Evolutionary conservation across 2,329 filamentous ascomycete species (phyloP).

Genomic region (Torrubiella hemipterigena): DNA sequence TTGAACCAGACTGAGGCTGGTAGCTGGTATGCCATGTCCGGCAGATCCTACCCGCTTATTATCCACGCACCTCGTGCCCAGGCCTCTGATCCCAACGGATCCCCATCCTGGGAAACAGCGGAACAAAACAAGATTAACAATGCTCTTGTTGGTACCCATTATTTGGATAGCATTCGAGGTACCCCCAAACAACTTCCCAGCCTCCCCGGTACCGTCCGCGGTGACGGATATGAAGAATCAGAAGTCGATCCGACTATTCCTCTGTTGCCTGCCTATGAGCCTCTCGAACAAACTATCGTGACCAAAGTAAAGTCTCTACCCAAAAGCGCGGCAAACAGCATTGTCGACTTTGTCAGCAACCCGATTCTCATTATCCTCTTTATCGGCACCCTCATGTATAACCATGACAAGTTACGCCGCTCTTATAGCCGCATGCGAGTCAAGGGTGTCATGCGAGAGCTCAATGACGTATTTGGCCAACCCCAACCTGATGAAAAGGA

Average conservation of each 20-base stretch:
- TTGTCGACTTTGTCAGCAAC: conserved; percentile 44
- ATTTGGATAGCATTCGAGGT: conserved; percentile 31
- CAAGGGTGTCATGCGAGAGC: conserved; percentile 9
- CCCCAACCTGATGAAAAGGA: conserved; percentile 2
- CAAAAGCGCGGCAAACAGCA: conserved; percentile 33
- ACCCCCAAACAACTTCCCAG: conserved; percentile 22
- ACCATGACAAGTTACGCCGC: conserved; percentile 32
- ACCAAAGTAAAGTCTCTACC: conserved; percentile 39
- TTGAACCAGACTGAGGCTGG: conserved; percentile 79
- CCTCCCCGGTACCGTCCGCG: conserved; percentile 21
- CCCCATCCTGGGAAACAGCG: conserved; percentile 24
- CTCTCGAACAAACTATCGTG: conserved; percentile 30
- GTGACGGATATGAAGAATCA: conserved; percentile 15
- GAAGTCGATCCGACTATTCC: conserved; percentile 12
- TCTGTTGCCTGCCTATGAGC: conserved; percentile 11
- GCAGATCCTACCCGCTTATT: conserved; percentile 73
- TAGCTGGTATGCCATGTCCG: conserved; percentile 90
- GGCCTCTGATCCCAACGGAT: conserved; percentile 32
- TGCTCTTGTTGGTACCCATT: conserved; percentile 61
- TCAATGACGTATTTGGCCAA: conserved; percentile 4
- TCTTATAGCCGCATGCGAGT: conserved; percentile 21
- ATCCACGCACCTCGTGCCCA: conserved; percentile 48
- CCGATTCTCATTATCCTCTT: conserved; percentile 37
- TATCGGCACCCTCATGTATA: conserved; percentile 26
- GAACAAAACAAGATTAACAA: conserved; percentile 39